Evolutionary conservation across 495 filamentous ascomycete genomes (phyloP).

Genomic region (Bacidia gigantensis): DNA sequence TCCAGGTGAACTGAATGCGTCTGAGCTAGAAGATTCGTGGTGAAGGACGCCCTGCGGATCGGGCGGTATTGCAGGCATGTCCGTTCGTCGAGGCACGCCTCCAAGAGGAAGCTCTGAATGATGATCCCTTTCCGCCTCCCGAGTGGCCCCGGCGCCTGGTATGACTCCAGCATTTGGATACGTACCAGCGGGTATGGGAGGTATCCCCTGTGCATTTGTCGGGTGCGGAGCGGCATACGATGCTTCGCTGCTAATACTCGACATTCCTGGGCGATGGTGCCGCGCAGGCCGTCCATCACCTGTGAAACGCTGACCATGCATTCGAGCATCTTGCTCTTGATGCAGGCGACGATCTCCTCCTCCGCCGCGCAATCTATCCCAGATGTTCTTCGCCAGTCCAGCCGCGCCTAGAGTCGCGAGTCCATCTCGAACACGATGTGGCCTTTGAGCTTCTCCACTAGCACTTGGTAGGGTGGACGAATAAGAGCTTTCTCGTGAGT

Average conservation of each 20-base stretch:
- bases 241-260: constrained; percentile 32
- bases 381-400: constrained; percentile 50
- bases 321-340: constrained; percentile 43
- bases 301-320: constrained; percentile 40
- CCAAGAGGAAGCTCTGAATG: constrained; percentile 12
- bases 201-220: constrained; percentile 17
- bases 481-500: constrained; percentile 21
- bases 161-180: constrained; percentile 24
- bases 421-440: constrained; percentile 45
- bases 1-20: constrained; percentile 39
- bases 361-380: constrained; percentile 44
- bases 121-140: constrained; percentile 1
- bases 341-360: constrained; percentile 53
- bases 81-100: constrained; percentile 10
- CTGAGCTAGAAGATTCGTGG: constrained; percentile 43
- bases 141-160: constrained; percentile 15
- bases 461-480: constrained; percentile 32
- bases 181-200: constrained; percentile 26
- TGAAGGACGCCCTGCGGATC: constrained; percentile 39
- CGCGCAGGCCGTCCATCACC: constrained; percentile 49
- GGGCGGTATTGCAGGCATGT: constrained; percentile 33
- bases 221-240: constrained; percentile 27
- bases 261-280: constrained; percentile 34
- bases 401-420: constrained; percentile 53
- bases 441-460: constrained; percentile 26